Conservation (phyloP, 768 basidiomycete genomes). For the Pholiota conissans region DNA sequence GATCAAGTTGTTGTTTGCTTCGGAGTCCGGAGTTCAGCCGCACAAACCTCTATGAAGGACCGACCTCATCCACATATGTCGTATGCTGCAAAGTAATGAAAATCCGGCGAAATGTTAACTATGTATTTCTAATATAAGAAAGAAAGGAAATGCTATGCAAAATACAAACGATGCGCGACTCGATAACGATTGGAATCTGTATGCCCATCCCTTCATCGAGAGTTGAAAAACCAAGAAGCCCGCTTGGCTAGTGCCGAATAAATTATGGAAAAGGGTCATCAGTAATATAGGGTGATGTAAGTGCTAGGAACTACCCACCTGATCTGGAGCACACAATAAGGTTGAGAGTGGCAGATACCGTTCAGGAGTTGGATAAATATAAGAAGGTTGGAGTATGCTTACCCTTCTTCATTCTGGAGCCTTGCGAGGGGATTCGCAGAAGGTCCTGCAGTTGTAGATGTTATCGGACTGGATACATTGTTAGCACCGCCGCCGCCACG, state of each 20-base stretch:
- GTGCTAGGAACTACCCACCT: slow-evolving; percentile 34
- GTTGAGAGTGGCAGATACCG: slow-evolving; percentile 12
- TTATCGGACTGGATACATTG: slow-evolving; percentile 36
- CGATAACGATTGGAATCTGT: slow-evolving; percentile 4
- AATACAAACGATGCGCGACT: slow-evolving; percentile 17
- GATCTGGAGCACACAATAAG: slow-evolving; percentile 28
- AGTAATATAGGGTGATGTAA: slow-evolving; percentile 15
- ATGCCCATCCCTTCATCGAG: slow-evolving; percentile 45
- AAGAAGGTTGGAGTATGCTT: slow-evolving; percentile 30
- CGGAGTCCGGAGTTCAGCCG: slow-evolving; percentile 4
- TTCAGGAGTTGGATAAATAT: slow-evolving; percentile 2
- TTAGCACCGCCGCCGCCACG: slow-evolving; percentile 85
- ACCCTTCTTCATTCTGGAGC: slow-evolving; percentile 83
- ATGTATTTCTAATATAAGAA: slow-evolving; percentile 22
- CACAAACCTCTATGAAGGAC: neutral
- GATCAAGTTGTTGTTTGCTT: slow-evolving; percentile 14
- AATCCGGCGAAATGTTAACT: slow-evolving; percentile 2
- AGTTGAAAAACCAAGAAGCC: slow-evolving; percentile 92
- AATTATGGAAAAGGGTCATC: slow-evolving; percentile 18
- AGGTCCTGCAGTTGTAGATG: slow-evolving; percentile 43
- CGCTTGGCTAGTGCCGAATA: slow-evolving; percentile 64
- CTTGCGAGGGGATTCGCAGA: slow-evolving; percentile 66
- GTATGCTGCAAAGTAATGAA: neutral
- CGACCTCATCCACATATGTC: neutral
- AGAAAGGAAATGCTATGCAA: slow-evolving; percentile 21